Conservation (phyloP, 192 early-diverging fungal genomes). For the Mortierella alpina region DNA sequence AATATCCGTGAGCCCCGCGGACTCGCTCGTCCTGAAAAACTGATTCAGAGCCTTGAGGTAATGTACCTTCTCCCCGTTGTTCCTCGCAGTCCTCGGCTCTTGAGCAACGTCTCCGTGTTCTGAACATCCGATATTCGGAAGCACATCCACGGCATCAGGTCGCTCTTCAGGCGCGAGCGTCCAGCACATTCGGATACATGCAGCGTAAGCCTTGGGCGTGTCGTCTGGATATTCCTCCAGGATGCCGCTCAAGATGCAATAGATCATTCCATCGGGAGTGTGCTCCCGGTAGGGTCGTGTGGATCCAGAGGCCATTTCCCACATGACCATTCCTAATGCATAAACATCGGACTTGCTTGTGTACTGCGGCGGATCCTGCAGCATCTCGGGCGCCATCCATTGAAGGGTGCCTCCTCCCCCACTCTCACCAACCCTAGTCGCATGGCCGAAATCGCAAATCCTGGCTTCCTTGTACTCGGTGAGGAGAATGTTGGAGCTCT, state of each 20-base stretch:
- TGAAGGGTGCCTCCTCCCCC: not conserved
- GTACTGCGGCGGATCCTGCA: conserved; percentile 2
- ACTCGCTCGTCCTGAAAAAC: not conserved
- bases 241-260: conserved; percentile 8
- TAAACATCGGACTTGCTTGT: conserved; percentile 29
- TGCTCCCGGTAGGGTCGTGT: conserved; percentile 10
- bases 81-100: too few species aligned
- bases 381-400: conserved; percentile 20
- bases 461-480: too few species aligned
- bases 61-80: not conserved
- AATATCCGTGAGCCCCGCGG: not conserved
- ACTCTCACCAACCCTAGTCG: not conserved
- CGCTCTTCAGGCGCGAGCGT: not conserved
- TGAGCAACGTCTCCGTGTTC: too few species aligned
- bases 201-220: not conserved
- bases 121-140: not conserved
- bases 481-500: conserved; percentile 18
- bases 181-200: conserved; percentile 1
- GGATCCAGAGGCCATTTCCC: conserved; percentile 21
- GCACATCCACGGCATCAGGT: conserved; percentile 1
- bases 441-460: conserved; percentile 22
- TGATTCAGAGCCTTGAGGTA: too few species aligned
- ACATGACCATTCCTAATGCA: conserved; percentile 34
- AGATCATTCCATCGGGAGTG: not conserved
- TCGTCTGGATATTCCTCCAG: conserved; percentile 5